These are phyloP conservation scores for Phaffia tasmanica DNA, from an alignment of 768 basidiomycete species.

Conservation along the genomic window DNA sequence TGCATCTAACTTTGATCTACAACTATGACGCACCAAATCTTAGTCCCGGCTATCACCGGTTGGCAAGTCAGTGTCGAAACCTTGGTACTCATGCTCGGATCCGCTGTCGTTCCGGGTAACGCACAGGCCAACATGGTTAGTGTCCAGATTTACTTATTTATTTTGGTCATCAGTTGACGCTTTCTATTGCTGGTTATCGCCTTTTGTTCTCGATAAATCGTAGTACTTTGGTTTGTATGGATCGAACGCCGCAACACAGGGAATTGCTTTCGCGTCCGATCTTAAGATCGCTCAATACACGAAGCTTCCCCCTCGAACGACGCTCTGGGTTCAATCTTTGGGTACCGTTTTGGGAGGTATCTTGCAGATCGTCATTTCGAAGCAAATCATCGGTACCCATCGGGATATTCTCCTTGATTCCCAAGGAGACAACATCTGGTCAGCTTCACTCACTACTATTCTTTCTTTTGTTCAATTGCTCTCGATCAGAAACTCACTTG, in stretches of 20 bases:
- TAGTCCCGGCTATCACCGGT: background rate
- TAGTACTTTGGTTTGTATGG: constrained; percentile 5
- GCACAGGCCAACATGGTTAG: constrained; percentile 33
- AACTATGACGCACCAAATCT: no score
- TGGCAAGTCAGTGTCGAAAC: background rate
- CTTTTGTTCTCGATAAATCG: no score
- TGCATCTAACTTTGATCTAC: no score
- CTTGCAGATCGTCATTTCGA: constrained; percentile 22
- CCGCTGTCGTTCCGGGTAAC: constrained; percentile 27
- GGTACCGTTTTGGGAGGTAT: constrained; percentile 31
- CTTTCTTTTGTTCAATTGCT: background rate
- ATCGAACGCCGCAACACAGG: constrained; percentile 19
- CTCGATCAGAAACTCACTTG: background rate
- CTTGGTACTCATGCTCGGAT: constrained; percentile 26
- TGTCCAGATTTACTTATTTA: background rate
- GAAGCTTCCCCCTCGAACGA: constrained; percentile 29
- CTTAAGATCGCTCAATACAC: constrained; percentile 31
- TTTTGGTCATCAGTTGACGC: no score
- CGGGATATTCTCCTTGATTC: constrained; percentile 9
- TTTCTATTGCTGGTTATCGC: background rate
- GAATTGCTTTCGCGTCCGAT: constrained; percentile 28
- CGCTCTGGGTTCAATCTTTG: constrained; percentile 16
- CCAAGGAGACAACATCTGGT: constrained; percentile 3
- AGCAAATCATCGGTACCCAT: constrained; percentile 2
- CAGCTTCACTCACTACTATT: background rate